Base-by-base conservation (phyloP, 768 basidiomycete species). In the Suillus luteus region DNA sequence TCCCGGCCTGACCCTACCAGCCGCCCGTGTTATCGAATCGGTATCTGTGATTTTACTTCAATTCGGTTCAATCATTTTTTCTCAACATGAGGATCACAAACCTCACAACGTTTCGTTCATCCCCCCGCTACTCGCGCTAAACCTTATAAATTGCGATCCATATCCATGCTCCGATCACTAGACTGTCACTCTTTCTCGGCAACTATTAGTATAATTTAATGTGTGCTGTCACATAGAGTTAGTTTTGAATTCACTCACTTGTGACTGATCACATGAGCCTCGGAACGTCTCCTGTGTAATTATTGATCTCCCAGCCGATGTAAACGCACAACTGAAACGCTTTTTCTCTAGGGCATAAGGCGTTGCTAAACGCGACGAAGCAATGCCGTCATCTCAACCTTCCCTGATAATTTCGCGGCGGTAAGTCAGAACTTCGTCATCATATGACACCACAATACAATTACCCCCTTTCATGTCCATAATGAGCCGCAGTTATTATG, bases 91-190 rank as follows among this genome's bases (percentile, higher is more conserved):
- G 71, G 62, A 48, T 67, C 62, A 31, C 41, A 59, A 37, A 40
- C 61, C 40, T 31, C 66, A 63, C 69, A 75, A 75, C 74, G 75
- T 75, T 76, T 72, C 71, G 64, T 76, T 75, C 74, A 75, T 75
- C 69, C 70, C 60, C 64, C 67, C 65, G 66, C 70, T 66, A 64
- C 64, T 71, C 69, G 64, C 72, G 64, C 67, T 67, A 64, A 51
- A 60, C 73, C 66, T 68, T 69, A 66, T 65, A 64, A 67, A 57
- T 52, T 66, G 35, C 35, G 38, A 62, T 59, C 59, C 43, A 60
- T 62, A 54, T 60, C 46, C 62, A 55, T 62, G 57, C 68, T 71
- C 65, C 68, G 66, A 69, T 69, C 69, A 65, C 66, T 38, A 51
- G 62, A 35, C 6, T 64, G 51, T 55, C 40, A 52, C 27, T 52